These are phyloP conservation scores for Paraconiothyrium brasiliense DNA, from an alignment of 2,329 filamentous ascomycete genomes.

Conservation along the genomic window DNA sequence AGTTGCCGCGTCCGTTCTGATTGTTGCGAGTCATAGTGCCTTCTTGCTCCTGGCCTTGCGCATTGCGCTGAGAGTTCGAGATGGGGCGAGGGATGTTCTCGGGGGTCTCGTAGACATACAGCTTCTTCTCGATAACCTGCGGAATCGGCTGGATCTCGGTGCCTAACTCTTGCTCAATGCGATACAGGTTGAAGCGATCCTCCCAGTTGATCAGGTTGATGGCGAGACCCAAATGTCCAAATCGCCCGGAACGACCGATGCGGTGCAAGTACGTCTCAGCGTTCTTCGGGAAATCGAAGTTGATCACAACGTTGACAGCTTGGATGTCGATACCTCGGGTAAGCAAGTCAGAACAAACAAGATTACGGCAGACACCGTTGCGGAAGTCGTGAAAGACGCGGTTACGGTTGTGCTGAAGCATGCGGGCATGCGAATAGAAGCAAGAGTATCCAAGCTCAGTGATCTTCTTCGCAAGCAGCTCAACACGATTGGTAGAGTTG, in stretches of 20 bases:
- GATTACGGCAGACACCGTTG: slow-evolving; percentile 95
- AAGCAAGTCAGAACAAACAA: slow-evolving; percentile 96
- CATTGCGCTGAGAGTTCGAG: slow-evolving; percentile 58
- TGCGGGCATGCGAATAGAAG: slow-evolving; percentile 98
- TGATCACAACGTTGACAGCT: slow-evolving; percentile 99
- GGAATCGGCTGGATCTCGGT: slow-evolving; percentile 99
- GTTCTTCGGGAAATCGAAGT: slow-evolving; percentile 99
- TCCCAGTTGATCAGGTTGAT: slow-evolving; percentile 99
- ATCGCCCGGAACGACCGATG: slow-evolving; percentile 96
- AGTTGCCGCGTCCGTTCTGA: slow-evolving; percentile 35
- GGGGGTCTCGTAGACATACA: slow-evolving; percentile 97
- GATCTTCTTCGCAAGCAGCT: slow-evolving; percentile 98
- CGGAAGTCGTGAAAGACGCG: slow-evolving; percentile 99
- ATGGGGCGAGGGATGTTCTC: slow-evolving; percentile 91
- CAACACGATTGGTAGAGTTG: slow-evolving; percentile 98
- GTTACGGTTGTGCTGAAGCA: slow-evolving; percentile 96
- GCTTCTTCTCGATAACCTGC: slow-evolving; percentile 90
- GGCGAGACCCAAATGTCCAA: slow-evolving; percentile 94
- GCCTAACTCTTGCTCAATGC: slow-evolving; percentile 95
- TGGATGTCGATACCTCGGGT: slow-evolving; percentile 99
- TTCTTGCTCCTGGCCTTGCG: slow-evolving; percentile 34
- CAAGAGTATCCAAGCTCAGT: slow-evolving; percentile 99
- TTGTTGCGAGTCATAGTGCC: slow-evolving; percentile 27
- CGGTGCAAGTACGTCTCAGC: slow-evolving; percentile 98
- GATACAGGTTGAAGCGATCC: slow-evolving; percentile 97